These are phyloP conservation scores for Myxozyma monticola DNA, from an alignment of 805 yeast species.

Conservation along the genomic window DNA sequence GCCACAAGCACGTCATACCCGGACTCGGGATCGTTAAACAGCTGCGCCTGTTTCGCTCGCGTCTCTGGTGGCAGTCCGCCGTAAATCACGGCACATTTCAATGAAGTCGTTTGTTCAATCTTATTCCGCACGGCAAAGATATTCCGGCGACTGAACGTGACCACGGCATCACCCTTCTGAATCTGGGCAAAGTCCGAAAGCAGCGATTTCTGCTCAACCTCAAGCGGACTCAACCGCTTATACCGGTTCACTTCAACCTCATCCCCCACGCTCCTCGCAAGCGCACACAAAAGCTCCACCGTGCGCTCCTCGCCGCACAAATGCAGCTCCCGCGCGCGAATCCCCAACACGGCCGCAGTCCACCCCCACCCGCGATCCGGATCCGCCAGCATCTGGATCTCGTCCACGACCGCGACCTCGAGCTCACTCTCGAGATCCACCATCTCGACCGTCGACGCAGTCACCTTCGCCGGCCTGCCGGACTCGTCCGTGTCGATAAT, in stretches of 20 bases:
- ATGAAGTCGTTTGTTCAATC: conserved; percentile 62
- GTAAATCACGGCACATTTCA: conserved; percentile 83
- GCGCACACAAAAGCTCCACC: conserved; percentile 60
- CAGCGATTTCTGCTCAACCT: conserved; percentile 47
- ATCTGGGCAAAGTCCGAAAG: conserved; percentile 45
- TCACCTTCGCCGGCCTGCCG: conserved; percentile 72
- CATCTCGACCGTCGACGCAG: conserved; percentile 95
- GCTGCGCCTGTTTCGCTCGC: conserved; percentile 75
- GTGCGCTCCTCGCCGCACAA: conserved; percentile 91
- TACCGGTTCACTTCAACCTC: conserved; percentile 68
- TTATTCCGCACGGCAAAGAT: conserved; percentile 67
- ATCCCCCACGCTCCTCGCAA: conserved; percentile 76
- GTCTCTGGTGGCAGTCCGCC: conserved; percentile 97
- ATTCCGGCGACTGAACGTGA: conserved; percentile 75
- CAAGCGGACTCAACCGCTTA: conserved; percentile 70
- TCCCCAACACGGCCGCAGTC: conserved; percentile 89
- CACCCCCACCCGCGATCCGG: conserved; percentile 84
- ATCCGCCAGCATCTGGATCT: conserved; percentile 92
- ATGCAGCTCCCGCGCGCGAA: conserved; percentile 80
- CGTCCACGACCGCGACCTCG: conserved; percentile 92
- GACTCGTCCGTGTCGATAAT: conserved; percentile 61
- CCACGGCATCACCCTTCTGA: conserved; percentile 80
- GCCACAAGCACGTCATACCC: conserved; percentile 83
- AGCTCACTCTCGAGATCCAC: conserved; percentile 62
- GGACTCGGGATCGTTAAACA: conserved; percentile 68